These are phyloP conservation scores for Solanum virginianum DNA, from an alignment of 257 asterid genomes.

Conservation along the genomic window DNA sequence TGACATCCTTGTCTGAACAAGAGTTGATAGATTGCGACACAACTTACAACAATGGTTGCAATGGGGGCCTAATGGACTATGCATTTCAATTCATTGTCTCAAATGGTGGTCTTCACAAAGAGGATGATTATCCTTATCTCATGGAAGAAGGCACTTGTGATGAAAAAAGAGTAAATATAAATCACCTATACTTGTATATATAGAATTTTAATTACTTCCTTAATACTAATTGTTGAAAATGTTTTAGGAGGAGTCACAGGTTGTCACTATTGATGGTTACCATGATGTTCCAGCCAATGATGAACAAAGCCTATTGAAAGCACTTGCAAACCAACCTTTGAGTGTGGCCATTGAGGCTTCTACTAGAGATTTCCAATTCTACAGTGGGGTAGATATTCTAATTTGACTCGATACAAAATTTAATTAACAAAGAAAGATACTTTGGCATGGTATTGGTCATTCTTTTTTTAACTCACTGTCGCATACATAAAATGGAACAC, in stretches of 20 bases:
- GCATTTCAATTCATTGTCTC: constrained; percentile 20
- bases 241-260: constrained; percentile 19
- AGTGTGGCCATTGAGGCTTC: constrained; percentile 36
- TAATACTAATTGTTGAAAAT: neutral
- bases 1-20: constrained; percentile 23
- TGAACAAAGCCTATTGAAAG: constrained; percentile 24
- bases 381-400: constrained; percentile 16
- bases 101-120: constrained; percentile 28
- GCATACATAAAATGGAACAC: too few species aligned
- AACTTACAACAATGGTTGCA: constrained; percentile 23
- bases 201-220: neutral
- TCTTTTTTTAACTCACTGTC: too few species aligned
- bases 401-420: neutral
- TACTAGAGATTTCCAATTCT: constrained; percentile 28
- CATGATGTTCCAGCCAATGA: constrained; percentile 26
- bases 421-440: neutral
- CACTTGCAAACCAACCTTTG: constrained; percentile 32
- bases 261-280: constrained; percentile 21
- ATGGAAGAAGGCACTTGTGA: constrained; percentile 34
- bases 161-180: constrained; percentile 13
- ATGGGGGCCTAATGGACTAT: constrained; percentile 31
- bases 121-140: constrained; percentile 27
- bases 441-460: neutral
- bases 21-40: constrained; percentile 32
- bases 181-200: neutral